Conservation (phyloP, 106 monocot species). For the Cymbidium sinense region DNA sequence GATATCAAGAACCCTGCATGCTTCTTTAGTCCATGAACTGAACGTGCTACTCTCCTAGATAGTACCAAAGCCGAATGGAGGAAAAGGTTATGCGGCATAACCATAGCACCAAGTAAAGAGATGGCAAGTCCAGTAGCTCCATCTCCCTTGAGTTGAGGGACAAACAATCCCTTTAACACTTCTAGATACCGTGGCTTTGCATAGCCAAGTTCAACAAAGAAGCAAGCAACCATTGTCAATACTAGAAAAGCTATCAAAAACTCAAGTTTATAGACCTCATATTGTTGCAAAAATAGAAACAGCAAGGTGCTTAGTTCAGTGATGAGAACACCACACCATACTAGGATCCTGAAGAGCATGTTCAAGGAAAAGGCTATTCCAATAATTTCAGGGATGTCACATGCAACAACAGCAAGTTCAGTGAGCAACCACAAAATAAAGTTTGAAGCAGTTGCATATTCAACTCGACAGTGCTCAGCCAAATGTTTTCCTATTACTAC, state of each 20-base stretch:
- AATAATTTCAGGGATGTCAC: too few relatives aligned
- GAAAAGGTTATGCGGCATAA: too few relatives aligned
- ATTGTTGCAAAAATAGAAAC: constrained; percentile 81
- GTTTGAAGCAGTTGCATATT: constrained; percentile 49
- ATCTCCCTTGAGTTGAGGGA: too few relatives aligned
- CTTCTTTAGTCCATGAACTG: constrained; percentile 80
- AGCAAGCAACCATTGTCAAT: constrained; percentile 65
- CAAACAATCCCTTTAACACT: too few relatives aligned
- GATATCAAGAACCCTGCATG: constrained; percentile 82
- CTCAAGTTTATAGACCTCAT: constrained; percentile 95
- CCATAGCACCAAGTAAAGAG: too few relatives aligned
- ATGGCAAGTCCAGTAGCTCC: too few relatives aligned
- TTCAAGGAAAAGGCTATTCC: too few relatives aligned
- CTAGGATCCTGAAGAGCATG: too few relatives aligned
- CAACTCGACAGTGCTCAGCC: too few relatives aligned
- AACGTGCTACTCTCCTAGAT: constrained; percentile 81
- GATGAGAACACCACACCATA: constrained; percentile 94
- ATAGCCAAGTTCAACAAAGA: constrained; percentile 71
- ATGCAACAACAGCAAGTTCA: constrained; percentile 77
- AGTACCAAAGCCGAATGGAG: too few relatives aligned
- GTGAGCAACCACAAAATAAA: constrained; percentile 84
- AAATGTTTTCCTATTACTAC: too few relatives aligned
- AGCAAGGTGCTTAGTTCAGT: constrained; percentile 81
- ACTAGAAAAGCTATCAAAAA: constrained; percentile 79
- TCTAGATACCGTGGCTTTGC: too few relatives aligned